Base-by-base conservation (phyloP, 202 grass and related monocot genomes). In the Digitaria exilis region DNA sequence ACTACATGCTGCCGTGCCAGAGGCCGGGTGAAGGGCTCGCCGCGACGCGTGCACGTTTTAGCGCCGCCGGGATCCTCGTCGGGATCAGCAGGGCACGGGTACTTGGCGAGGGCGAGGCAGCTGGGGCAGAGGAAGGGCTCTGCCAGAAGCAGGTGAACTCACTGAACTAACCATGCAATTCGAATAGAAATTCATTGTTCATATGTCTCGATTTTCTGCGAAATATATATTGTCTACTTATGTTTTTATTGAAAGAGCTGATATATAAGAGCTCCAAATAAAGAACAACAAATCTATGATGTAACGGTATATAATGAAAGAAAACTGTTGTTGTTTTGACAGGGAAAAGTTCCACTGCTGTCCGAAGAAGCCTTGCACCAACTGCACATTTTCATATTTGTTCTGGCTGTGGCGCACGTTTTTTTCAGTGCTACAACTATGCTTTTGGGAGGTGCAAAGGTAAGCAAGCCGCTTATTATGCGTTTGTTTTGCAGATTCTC, bases 321-420 rank as follows among this genome's bases (percentile, higher is more conserved):
- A n/a, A n/a, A 28, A 6, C 11, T 60, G 25, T 4, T 42, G 43
- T n/a, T 77, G 17, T 85, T 77, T 55, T 77, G 73, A 50, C 76
- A 98, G 92, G 87, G 80, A 34, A 88, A 95, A 83, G 87, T 88
- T 71, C 96, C 96, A 50, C 59, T 98, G 64, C 84, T 95, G 76
- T 95, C 96, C 30, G 49, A 88, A 39, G 95, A 98, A 86, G 95
- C 95, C 49, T 86, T 91, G 86, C 90, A 95, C 82, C 92, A 91
- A 65, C 79, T 98, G 87, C 95, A 95, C 67, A 98, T 98, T 28
- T 98, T 98, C 87, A 95, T 95, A 85, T 98, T 98, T 73, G 92
- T 98, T 76, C 84, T 98, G 77, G 95, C 95, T 56, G 76, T 98
- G 74, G 90, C 87, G 28, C 95, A 98, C 87, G 87, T 98, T 17